These are phyloP conservation scores for Globisporangium uncinulatum DNA, from an alignment of 352 stramenopile species.

Conservation along the genomic window DNA sequence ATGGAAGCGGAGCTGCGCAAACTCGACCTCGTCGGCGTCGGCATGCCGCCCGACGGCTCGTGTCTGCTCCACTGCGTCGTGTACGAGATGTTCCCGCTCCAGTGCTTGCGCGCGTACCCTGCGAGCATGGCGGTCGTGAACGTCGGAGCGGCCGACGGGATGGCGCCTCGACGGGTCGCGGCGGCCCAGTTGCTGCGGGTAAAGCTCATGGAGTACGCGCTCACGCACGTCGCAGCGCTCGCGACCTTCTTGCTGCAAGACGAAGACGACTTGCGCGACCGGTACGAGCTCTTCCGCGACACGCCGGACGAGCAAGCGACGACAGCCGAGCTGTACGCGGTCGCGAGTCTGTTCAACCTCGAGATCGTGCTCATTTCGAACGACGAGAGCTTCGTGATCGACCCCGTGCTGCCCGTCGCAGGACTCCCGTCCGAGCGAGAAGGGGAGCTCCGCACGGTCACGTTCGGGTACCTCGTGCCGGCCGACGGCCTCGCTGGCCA, in stretches of 20 bases:
- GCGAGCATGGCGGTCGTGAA: slow-evolving; percentile 75
- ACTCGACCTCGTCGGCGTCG: slow-evolving; percentile 57
- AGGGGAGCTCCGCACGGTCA: slow-evolving; percentile 43
- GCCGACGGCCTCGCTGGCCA: slow-evolving; percentile 60
- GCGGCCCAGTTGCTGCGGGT: slow-evolving; percentile 58
- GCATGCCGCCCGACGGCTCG: slow-evolving; percentile 77
- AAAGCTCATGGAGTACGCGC: slow-evolving; percentile 69
- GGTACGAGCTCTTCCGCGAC: slow-evolving; percentile 70
- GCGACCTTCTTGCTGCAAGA: slow-evolving; percentile 69
- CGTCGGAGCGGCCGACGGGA: slow-evolving; percentile 68
- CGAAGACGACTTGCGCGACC: slow-evolving; percentile 55
- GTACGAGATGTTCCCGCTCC: slow-evolving; percentile 82
- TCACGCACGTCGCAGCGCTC: slow-evolving; percentile 55
- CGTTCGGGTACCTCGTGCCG: slow-evolving; percentile 70
- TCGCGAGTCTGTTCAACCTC: slow-evolving; percentile 79
- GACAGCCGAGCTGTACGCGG: slow-evolving; percentile 70
- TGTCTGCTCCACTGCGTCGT: slow-evolving; percentile 81
- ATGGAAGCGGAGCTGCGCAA: slow-evolving; percentile 73
- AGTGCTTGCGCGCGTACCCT: slow-evolving; percentile 68
- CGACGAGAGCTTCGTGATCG: slow-evolving; percentile 77
- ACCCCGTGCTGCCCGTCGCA: slow-evolving; percentile 60
- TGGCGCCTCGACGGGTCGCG: slow-evolving; percentile 62
- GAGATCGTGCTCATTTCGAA: slow-evolving; percentile 79
- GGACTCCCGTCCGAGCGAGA: slow-evolving; percentile 57
- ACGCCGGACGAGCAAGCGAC: slow-evolving; percentile 73